phyloP scores from a whole-genome alignment of 2,329 filamentous ascomycete species.

The Leptographium lundbergii region DNA sequence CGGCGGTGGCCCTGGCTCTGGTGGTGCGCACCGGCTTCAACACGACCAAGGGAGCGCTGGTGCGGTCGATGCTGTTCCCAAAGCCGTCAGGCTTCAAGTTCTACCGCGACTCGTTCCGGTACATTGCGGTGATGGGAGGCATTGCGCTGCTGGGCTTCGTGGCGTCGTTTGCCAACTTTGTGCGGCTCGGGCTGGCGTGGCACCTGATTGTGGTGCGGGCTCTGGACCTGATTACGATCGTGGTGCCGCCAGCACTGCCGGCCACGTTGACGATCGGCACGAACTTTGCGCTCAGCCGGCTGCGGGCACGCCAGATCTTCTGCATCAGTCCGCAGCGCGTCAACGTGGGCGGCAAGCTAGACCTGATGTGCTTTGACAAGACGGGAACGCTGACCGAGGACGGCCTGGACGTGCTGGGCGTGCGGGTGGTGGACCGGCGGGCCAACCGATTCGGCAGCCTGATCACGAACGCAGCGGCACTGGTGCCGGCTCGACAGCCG shows the following conservation, averaged over 20 bases:
- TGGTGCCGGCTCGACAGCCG: conserved; percentile 7
- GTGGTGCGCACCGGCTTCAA: conserved; percentile 93
- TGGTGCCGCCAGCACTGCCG: conserved; percentile 87
- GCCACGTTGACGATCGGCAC: conserved; percentile 94
- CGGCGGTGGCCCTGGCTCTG: conserved; percentile 83
- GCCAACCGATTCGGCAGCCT: conserved; percentile 60
- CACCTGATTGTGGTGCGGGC: conserved; percentile 86
- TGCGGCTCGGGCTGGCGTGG: conserved; percentile 72
- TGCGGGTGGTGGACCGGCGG: conserved; percentile 60
- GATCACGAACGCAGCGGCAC: conserved; percentile 42
- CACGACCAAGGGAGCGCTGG: conserved; percentile 89
- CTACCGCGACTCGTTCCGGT: conserved; percentile 92
- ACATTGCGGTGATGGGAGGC: conserved; percentile 90
- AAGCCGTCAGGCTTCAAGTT: conserved; percentile 99
- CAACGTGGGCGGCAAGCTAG: conserved; percentile 90
- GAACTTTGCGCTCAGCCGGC: conserved; percentile 77
- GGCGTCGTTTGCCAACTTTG: conserved; percentile 85
- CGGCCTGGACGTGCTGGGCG: conserved; percentile 82
- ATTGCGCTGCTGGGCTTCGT: conserved; percentile 80
- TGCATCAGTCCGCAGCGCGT: conserved; percentile 96
- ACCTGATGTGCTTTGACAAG: conserved; percentile 97
- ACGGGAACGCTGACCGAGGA: conserved; percentile 97
- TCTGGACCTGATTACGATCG: conserved; percentile 91
- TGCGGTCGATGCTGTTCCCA: conserved; percentile 96
- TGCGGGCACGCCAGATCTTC: conserved; percentile 86